These are phyloP conservation scores for Cudoniella acicularis DNA, from an alignment of 495 filamentous ascomycete species.

Conservation along the genomic window DNA sequence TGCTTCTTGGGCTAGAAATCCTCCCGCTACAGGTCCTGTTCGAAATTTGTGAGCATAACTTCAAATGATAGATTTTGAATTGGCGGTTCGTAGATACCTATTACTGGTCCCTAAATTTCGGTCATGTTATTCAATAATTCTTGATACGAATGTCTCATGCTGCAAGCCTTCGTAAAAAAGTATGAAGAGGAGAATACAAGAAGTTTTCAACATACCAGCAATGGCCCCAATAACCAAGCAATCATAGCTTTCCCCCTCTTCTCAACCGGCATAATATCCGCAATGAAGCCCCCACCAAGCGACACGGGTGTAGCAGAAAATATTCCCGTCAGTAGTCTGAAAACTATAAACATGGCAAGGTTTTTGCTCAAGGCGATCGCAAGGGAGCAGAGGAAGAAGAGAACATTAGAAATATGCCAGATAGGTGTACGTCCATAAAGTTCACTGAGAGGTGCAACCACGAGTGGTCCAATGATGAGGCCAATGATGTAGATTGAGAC, in stretches of 20 bases:
- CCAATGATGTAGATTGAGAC: background rate
- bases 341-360: constrained; percentile 48
- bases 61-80: too few relatives aligned
- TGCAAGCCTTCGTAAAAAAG: background rate
- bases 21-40: constrained; percentile 34
- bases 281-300: constrained; percentile 55
- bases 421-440: background rate
- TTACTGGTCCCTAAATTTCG: too few relatives aligned
- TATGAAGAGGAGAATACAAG: constrained; percentile 51
- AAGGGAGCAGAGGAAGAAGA: background rate
- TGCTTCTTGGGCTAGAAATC: constrained; percentile 62
- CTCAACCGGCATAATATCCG: constrained; percentile 58
- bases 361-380: constrained; percentile 22
- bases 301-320: constrained; percentile 50
- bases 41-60: too few relatives aligned
- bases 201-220: too few relatives aligned
- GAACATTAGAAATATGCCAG: background rate
- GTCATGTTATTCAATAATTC: too few relatives aligned
- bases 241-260: constrained; percentile 60
- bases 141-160: background rate
- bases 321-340: constrained; percentile 53
- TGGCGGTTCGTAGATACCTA: too few relatives aligned
- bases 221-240: constrained; percentile 58
- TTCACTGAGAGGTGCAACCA: background rate
- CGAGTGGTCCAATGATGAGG: background rate